Percentiles rank a stretch among this genome's conserved stretches.
Conservation (phyloP, 2,329 filamentous ascomycete genomes). For the Alternaria sp. region DNA sequence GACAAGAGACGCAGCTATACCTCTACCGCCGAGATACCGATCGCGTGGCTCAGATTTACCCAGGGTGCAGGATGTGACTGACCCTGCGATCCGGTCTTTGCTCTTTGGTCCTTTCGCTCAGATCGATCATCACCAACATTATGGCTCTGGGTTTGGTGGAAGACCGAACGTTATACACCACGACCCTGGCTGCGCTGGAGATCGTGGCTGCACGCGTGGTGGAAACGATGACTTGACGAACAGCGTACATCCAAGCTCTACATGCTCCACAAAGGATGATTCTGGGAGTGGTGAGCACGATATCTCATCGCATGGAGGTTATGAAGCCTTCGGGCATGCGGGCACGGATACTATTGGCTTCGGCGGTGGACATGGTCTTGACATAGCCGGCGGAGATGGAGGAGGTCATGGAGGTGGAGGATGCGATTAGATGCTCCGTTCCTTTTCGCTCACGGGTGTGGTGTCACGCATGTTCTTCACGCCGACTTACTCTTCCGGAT, state of each 20-base stretch:
- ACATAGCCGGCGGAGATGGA: not conserved
- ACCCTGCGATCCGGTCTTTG: not conserved
- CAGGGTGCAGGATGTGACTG: slow-evolving; percentile 4
- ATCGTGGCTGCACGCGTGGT: not conserved
- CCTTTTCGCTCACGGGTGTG: not conserved
- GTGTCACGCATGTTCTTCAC: not conserved
- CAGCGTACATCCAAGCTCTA: not conserved
- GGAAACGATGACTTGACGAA: not conserved
- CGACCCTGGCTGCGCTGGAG: not conserved
- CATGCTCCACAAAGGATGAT: slow-evolving; percentile 1
- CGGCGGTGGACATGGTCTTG: not conserved
- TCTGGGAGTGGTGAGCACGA: not conserved
- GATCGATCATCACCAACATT: not conserved
- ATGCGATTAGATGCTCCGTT: not conserved
- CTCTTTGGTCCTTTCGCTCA: slow-evolving; percentile 2
- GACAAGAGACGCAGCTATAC: not conserved
- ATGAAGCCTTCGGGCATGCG: not conserved
- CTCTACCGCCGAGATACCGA: slow-evolving; percentile 3
- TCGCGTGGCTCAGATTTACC: not conserved
- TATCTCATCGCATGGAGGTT: not conserved
- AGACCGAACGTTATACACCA: not conserved
- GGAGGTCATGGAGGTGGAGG: not conserved
- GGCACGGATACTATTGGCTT: not conserved
- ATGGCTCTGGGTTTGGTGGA: not conserved
- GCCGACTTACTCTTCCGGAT: not conserved